A percentile compares a stretch with the other conserved stretches of the same genome.
Evolutionary conservation across 1,284 basidiomycete genomes (phyloP).

Genomic region (Sporisorium reilianum): DNA sequence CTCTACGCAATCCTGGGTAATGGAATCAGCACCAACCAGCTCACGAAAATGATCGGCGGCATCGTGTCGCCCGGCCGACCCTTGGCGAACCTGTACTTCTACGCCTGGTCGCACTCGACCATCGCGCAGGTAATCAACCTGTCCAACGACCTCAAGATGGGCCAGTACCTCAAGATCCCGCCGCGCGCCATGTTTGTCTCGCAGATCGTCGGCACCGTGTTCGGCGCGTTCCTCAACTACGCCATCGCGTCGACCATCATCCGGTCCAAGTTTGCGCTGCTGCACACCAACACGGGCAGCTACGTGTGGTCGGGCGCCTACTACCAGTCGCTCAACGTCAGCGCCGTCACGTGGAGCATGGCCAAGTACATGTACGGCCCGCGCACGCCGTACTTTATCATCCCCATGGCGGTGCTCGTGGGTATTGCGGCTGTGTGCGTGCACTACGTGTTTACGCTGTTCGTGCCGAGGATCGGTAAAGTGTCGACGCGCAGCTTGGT

Average conservation of each 20-base stretch:
- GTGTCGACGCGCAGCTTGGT: constrained; percentile 19
- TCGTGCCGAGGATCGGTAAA: constrained; percentile 20
- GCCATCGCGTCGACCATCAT: constrained; percentile 38
- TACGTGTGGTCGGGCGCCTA: constrained; percentile 43
- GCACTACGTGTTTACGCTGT: constrained; percentile 22
- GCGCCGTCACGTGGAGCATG: constrained; percentile 48
- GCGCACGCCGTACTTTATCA: constrained; percentile 32
- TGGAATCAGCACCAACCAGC: constrained; percentile 41
- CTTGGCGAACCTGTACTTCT: constrained; percentile 54
- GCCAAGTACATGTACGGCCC: constrained; percentile 40
- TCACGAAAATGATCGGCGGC: constrained; percentile 56
- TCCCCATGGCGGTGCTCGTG: constrained; percentile 42
- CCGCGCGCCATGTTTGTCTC: constrained; percentile 45
- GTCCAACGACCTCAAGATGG: constrained; percentile 50
- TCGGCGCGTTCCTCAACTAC: constrained; percentile 54
- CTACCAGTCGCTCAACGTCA: constrained; percentile 32
- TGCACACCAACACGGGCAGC: constrained; percentile 44
- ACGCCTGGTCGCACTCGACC: constrained; percentile 46
- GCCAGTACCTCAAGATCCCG: constrained; percentile 61
- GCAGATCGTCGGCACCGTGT: constrained; percentile 41
- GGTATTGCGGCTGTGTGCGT: constrained; percentile 27
- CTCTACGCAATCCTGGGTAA: constrained; percentile 45
- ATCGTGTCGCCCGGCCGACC: constrained; percentile 44
- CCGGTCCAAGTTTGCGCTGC: constrained; percentile 34
- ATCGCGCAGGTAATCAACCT: constrained; percentile 51